These are phyloP conservation scores for Pichia sp. DNA, from an alignment of 1,139 yeast genomes.

Conservation along the genomic window DNA sequence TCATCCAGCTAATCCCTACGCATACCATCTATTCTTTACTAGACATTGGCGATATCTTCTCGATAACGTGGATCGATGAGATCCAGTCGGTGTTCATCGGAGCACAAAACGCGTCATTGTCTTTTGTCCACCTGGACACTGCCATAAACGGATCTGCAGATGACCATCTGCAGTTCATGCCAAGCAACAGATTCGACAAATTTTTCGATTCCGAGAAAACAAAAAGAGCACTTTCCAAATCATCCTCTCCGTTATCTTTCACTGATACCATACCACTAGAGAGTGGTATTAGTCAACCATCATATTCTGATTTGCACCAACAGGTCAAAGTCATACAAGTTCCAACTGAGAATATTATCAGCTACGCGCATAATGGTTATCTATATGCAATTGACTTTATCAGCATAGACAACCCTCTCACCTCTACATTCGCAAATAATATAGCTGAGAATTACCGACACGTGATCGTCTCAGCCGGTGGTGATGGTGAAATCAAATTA, in stretches of 20 bases:
- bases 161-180: constrained; percentile 47
- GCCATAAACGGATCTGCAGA: constrained; percentile 29
- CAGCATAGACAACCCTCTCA: constrained; percentile 20
- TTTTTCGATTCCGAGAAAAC: constrained; percentile 88
- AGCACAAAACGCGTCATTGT: constrained; percentile 84
- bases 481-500: constrained; percentile 78
- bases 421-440: constrained; percentile 23
- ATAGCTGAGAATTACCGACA: constrained; percentile 35
- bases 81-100: constrained; percentile 73
- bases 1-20: constrained; percentile 18
- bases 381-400: constrained; percentile 61
- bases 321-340: constrained; percentile 52
- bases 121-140: constrained; percentile 56
- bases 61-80: constrained; percentile 65
- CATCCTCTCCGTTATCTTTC: neutral
- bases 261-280: neutral
- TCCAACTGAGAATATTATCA: constrained; percentile 57
- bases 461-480: constrained; percentile 68
- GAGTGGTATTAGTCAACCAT: neutral
- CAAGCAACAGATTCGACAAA: constrained; percentile 76
- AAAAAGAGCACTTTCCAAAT: neutral
- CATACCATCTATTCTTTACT: constrained; percentile 76
- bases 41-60: constrained; percentile 92
- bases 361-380: constrained; percentile 90
- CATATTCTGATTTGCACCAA: neutral